Percentiles rank a stretch among this genome's conserved stretches.
Evolutionary conservation across 768 basidiomycete genomes (phyloP).

Genomic region (Termitomyces sp.): DNA sequence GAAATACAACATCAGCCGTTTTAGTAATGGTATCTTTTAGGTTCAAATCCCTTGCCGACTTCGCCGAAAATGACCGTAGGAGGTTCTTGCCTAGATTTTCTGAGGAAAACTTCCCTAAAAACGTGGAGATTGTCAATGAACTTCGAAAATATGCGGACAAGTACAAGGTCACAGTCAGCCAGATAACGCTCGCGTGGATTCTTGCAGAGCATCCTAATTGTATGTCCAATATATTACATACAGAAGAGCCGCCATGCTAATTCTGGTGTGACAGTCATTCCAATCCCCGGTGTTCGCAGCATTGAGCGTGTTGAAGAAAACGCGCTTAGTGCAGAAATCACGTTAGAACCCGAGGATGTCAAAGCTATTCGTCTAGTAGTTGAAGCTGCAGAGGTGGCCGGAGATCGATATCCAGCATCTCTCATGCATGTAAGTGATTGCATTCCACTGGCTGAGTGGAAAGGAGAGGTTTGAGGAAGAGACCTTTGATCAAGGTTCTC

Average conservation of each 20-base stretch:
- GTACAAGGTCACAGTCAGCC: slow-evolving; percentile 36
- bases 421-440: slow-evolving; percentile 19
- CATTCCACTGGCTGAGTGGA: slow-evolving; percentile 18
- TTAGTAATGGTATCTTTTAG: not conserved
- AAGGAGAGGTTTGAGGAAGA: slow-evolving; percentile 7
- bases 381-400: slow-evolving; percentile 17
- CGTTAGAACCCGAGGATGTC: slow-evolving; percentile 19
- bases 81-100: slow-evolving; percentile 23
- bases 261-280: slow-evolving; percentile 17
- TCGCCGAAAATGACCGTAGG: slow-evolving; percentile 3
- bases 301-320: slow-evolving; percentile 20
- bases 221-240: slow-evolving; percentile 1
- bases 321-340: slow-evolving; percentile 18
- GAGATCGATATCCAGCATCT: slow-evolving; percentile 18
- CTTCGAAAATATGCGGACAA: slow-evolving; percentile 30
- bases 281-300: slow-evolving; percentile 23
- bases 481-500: no score
- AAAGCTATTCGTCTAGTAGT: slow-evolving; percentile 21
- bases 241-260: no score
- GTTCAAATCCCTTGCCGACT: slow-evolving; percentile 9
- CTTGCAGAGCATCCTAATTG: slow-evolving; percentile 27
- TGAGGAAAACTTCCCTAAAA: slow-evolving; percentile 39
- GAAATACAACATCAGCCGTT: no score
- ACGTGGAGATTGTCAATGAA: slow-evolving; percentile 31
- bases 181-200: slow-evolving; percentile 46